phyloP scores from a whole-genome alignment of 257 asterid species.

The Scutellaria minor region DNA sequence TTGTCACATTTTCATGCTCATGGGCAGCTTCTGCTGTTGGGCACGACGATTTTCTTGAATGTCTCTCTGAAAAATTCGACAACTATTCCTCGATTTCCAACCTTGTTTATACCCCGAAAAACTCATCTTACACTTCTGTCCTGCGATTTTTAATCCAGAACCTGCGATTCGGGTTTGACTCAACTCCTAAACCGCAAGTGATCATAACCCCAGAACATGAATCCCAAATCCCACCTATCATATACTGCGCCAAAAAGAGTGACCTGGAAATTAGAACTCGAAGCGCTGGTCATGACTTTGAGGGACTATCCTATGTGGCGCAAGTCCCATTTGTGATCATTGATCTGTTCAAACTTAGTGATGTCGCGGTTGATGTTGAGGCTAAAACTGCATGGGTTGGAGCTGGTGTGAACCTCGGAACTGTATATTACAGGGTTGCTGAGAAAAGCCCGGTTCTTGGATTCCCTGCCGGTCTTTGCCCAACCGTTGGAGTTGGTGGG shows the following conservation, averaged over 20 bases:
- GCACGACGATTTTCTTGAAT: conserved; percentile 18
- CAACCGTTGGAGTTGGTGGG: conserved; percentile 38
- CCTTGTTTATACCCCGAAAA: conserved; percentile 20
- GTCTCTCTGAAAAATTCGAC: background rate
- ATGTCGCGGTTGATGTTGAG: background rate
- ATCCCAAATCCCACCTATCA: conserved; percentile 32
- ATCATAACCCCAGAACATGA: conserved; percentile 33
- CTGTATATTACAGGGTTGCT: conserved; percentile 15
- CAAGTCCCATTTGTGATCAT: conserved; percentile 33
- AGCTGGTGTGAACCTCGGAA: conserved; percentile 33
- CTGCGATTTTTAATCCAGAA: background rate
- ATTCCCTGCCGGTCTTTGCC: conserved; percentile 34
- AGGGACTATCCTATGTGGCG: conserved; percentile 34
- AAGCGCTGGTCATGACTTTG: conserved; percentile 38
- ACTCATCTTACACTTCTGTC: conserved; percentile 26
- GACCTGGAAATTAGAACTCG: conserved; percentile 31
- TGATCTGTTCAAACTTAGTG: conserved; percentile 32
- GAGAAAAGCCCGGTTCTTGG: conserved; percentile 24
- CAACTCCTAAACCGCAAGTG: conserved; percentile 7
- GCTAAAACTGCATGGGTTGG: conserved; percentile 33
- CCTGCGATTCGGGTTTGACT: background rate
- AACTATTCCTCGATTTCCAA: conserved; percentile 20
- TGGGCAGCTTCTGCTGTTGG: background rate
- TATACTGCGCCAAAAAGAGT: conserved; percentile 25
- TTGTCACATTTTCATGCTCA: background rate